Evolutionary conservation across 148 eudicot genomes (phyloP), one percentile per base, ranked within the genome.

Genomic region (Rhododendron vialii): DNA sequence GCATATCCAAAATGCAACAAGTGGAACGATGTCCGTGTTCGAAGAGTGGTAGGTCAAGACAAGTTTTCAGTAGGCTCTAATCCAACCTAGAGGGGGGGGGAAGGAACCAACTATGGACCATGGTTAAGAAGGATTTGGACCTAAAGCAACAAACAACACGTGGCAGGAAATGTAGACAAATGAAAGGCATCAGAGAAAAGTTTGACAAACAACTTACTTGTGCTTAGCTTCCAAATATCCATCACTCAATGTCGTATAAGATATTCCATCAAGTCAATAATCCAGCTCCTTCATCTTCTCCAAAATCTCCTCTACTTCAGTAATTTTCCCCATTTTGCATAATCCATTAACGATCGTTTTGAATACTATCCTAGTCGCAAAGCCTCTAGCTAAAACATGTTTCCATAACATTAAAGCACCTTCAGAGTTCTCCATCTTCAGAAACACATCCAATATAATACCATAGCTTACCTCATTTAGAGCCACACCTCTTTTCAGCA

Each of bases 291-390:
- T 90, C 95, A 94, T 93, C 86, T 90, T 94, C 41, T 89, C 85
- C 85, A 95, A 86, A 78, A 96, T 61, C 82, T 87, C 83, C 88
- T 93, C 93, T 2, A 93, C 95, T 85, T 94, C 98, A 88, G 61
- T 83, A 89, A 94, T 90, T 82, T 92, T 92, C 47, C 94, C 96
- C 90, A 92, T 89, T 90, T 93, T 95, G 86, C 96, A 92, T 79
- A 96, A 87, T 69, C 99, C 99, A 88, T 89, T 92, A 81, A 95
- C 87, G 96, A 96, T 91, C 38, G 91, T 92, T 87, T 96, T 93
- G 84, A 89, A 92, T 69, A 88, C 77, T 87, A 92, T 51, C 69
- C 57, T 87, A 85, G 83, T 89, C 20, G 86, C 85, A 80, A 89
- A 88, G 22, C 98, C 96, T 89, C 86, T 92, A 0, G 92, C 92